Evolutionary conservation across 345 rosid genomes (phyloP), one percentile per base, ranked within the genome.

Genomic region (Lepidium aucheri): DNA sequence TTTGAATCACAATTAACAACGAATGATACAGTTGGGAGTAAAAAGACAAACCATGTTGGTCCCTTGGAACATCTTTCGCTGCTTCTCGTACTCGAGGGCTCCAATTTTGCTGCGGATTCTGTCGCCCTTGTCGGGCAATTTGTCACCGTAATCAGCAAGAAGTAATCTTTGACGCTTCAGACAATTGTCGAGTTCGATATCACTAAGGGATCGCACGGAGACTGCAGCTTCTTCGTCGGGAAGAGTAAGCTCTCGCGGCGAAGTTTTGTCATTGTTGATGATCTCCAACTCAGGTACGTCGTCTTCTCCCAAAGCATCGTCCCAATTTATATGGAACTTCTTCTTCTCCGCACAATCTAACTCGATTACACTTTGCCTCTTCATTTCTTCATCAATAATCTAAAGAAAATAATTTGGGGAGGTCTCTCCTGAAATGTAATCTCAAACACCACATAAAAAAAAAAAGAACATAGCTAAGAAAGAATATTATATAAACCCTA

Each of bases 21-120:
- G 4, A 18, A 36, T 2, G 6, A 41, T 7, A 26, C 44, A 68
- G 14, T 20, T 18, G 40, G 10, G 35, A 16, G 33, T 22, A 15
- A 35, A 60, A 26, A 22, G 69, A 53, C 64, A 14, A 47, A 82
- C 92, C 87, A 11, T 13, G 15, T 68, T 70, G 3, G 70, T 13
- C 9, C 65, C 69, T 5, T 33, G 62, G 42, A 69, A 72, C 46
- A 75, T 69, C 60, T 92, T 59, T 33, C 78, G 78, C 13, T 78
- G 76, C 50, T 62, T 68, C 90, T 89, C 98, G 8, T 78, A 80
- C 71, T 70, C 79, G 2, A 85, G 77, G 22, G 35, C 55, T 65
- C 74, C 68, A 60, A 89, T 53, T 36, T 2, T 13, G 15, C 30
- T n/a, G 4, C 70, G 73, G 41, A 83, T 56, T 82, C 60, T 91